Conservation (phyloP, 768 basidiomycete genomes). For the Boletus vinaceobasis region DNA sequence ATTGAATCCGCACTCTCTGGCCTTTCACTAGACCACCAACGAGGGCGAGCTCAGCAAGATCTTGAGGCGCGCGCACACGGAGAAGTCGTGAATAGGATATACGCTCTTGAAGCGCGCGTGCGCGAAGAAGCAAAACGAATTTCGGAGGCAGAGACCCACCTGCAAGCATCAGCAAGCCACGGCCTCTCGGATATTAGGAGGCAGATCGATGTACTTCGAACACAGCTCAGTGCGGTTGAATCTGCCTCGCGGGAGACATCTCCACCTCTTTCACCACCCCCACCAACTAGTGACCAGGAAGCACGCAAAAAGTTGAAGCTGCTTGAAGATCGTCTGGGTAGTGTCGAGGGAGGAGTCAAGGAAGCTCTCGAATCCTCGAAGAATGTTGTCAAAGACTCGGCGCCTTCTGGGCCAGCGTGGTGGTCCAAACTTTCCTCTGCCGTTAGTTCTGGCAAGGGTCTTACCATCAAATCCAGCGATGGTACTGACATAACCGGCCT, state of each 20-base stretch:
- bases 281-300: constrained; percentile 48
- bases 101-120: constrained; percentile 53
- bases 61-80: constrained; percentile 47
- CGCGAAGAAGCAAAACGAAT: constrained; percentile 43
- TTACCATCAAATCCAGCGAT: constrained; percentile 70
- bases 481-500: constrained; percentile 71
- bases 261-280: constrained; percentile 11
- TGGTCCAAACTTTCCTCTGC: constrained; percentile 62
- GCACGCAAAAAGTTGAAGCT: constrained; percentile 49
- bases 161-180: constrained; percentile 42
- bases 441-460: constrained; percentile 40
- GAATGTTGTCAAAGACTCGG: constrained; percentile 37
- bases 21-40: constrained; percentile 55
- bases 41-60: constrained; percentile 48
- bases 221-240: constrained; percentile 35
- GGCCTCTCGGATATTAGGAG: constrained; percentile 49
- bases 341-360: constrained; percentile 60
- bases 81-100: constrained; percentile 54
- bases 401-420: constrained; percentile 52
- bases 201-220: constrained; percentile 54
- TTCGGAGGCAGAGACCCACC: constrained; percentile 51
- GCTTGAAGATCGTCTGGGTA: constrained; percentile 61
- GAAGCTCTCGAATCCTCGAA: constrained; percentile 71
- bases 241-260: constrained; percentile 19
- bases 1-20: constrained; percentile 63